A percentile compares a stretch with the other conserved stretches of the same genome.
Conservation (phyloP, 257 asterid species). For the Nicotiana undulata region DNA sequence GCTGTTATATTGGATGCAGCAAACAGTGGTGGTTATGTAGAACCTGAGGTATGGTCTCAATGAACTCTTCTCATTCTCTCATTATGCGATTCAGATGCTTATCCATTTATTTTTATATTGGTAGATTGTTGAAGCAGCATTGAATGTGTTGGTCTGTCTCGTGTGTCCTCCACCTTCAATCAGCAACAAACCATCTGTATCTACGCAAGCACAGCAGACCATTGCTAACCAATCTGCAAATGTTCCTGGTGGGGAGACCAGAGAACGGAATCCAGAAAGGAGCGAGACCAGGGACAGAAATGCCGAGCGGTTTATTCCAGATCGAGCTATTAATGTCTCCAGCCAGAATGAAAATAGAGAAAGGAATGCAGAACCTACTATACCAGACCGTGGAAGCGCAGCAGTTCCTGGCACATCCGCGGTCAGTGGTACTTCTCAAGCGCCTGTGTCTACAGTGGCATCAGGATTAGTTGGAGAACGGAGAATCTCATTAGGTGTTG, state of each 20-base stretch:
- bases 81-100: neutral
- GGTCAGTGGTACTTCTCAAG: constrained; percentile 37
- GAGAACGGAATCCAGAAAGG: constrained; percentile 56
- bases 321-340: constrained; percentile 34
- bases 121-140: constrained; percentile 92
- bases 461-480: constrained; percentile 98
- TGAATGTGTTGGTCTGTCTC: constrained; percentile 77
- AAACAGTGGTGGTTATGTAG: constrained; percentile 87
- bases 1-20: constrained; percentile 96
- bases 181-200: constrained; percentile 72
- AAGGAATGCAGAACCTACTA: constrained; percentile 58
- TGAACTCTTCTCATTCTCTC: neutral
- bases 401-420: constrained; percentile 32
- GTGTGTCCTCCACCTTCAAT: constrained; percentile 99
- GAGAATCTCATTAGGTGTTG: constrained; percentile 83
- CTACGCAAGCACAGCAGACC: constrained; percentile 61
- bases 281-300: constrained; percentile 57
- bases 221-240: constrained; percentile 45
- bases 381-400: constrained; percentile 52
- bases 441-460: constrained; percentile 49
- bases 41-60: constrained; percentile 70
- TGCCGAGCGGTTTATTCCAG: constrained; percentile 39
- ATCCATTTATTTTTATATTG: constrained; percentile 9
- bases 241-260: constrained; percentile 48
- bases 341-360: constrained; percentile 29